Base-by-base conservation (phyloP, 2,329 filamentous ascomycete genomes). In the Fusarium robinianum region DNA sequence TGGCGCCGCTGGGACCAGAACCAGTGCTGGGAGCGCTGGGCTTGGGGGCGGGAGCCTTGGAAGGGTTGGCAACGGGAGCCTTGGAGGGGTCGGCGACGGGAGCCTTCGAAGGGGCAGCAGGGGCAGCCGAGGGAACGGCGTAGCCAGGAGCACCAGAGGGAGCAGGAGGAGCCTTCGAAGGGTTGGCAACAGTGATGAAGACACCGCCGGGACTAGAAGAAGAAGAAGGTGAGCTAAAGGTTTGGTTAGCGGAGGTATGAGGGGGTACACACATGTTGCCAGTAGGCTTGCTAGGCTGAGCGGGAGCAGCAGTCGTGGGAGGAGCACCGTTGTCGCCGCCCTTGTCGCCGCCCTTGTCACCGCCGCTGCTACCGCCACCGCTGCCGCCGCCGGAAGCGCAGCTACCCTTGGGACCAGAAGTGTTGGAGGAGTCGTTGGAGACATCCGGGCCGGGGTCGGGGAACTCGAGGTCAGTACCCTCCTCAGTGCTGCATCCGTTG, bases 371-470 rank as follows among this genome's bases (percentile, higher is more conserved):
- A 17, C 51, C 52, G n/a, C 24, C 35, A 22, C 17, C 44, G 18
- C 22, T 19, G 21, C 34, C 44, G 33, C 40, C 44, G 46, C 42
- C 42, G 10, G 50, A 41, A 12, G 61, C 57, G 16, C 64, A 72
- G 43, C 53, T 64, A 14, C 70, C 62, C 32, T 58, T 52, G 5
- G 73, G 71, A 11, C 64, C 60, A n/a, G 64, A 62, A 11, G 69
- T 68, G 41, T 61, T 65, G 38, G 60, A 51, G 14, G 67, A 66
- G 35, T 63, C 64, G 41, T 64, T 63, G 59, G 65, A 67, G 30
- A 82, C 75, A 42, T 80, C 75, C 1, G 72, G 67, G 34, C 87
- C 87, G 6, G 85, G 83, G 39, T 81, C 65, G 25, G 87, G 86
- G 71, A 85, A 90, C 55, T 74, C 62, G 23, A 87, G 73, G 46